Evolutionary conservation across 768 basidiomycete species (phyloP), one percentile per base, ranked within the genome.

Genomic region (Neoboletus subvelutipes): DNA sequence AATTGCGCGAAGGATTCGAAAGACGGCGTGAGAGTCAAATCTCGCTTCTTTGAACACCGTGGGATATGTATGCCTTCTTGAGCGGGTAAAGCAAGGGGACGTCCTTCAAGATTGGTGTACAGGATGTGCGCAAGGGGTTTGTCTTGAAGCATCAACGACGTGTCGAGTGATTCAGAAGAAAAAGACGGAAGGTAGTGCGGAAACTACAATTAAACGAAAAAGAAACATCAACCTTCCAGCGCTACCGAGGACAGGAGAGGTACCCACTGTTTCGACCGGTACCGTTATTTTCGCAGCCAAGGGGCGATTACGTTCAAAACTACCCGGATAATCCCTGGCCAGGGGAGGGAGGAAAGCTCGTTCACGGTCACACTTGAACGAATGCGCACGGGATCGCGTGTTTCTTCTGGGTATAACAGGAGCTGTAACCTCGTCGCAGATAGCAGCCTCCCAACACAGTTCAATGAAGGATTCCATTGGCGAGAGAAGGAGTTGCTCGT

Each of bases 391-490:
- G 1, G 57, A 45, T 1, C 63, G 63, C 9, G 22, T 26, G 17
- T 29, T 37, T 9, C 29, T 36, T 11, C 26, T 31, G 24, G 43
- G 52, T 33, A 45, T 22, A 6, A 45, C 8, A 13, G 54, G 45
- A 11, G 36, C n/a, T 0, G 50, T 29, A 17, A 52, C 45, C 37
- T 73, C 68, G 1, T 73, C 73, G 4, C 60, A 36, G 24, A 79
- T 68, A 28, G 76, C 75, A 22, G 62, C 53, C 2, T 65, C 63
- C 73, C 78, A 79, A 47, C 78, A 79, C 11, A 72, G 47, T 17
- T 78, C 78, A 9, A 68, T 70, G 57, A 79, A 79, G 15, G 70
- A 72, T 18, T 73, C 73, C 37, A 68, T 47, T 26, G 78, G 78
- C n/a, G 70, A 66, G 37, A 66, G 55, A 1, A 79, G 67, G 5